A percentile compares a stretch with the other conserved stretches of the same genome.
phyloP scores from a whole-genome alignment of 2,329 filamentous ascomycete genomes.

The Colletotrichum eleusines region DNA sequence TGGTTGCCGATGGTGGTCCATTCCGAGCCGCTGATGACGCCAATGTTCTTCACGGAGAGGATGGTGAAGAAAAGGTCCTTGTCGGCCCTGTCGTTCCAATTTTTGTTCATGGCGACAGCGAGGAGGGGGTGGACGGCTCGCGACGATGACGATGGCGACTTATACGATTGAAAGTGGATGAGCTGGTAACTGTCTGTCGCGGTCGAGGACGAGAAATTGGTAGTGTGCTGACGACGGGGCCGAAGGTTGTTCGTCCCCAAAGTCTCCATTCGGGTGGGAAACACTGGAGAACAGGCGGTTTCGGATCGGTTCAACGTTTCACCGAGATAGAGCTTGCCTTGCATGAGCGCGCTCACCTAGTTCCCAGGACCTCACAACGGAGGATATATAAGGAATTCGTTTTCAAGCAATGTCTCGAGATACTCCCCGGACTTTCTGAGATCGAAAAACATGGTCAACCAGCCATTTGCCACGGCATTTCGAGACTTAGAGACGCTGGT shows the following conservation, averaged over 20 bases:
- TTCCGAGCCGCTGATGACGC: slow-evolving; percentile 72
- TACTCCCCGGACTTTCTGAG: background rate
- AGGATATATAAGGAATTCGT: background rate
- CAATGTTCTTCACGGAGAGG: slow-evolving; percentile 72
- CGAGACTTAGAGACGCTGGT: background rate
- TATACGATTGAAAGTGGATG: slow-evolving; percentile 30
- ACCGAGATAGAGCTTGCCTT: slow-evolving; percentile 5
- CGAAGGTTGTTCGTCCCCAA: slow-evolving; percentile 9
- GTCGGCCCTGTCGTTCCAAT: slow-evolving; percentile 72
- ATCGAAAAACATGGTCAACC: background rate
- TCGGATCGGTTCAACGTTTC: slow-evolving; percentile 33
- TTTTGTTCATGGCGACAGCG: slow-evolving; percentile 65
- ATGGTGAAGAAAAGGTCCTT: slow-evolving; percentile 75
- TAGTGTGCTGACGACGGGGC: slow-evolving; percentile 28
- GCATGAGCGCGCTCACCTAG: background rate
- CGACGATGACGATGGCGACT: slow-evolving; percentile 34
- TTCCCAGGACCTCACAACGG: background rate
- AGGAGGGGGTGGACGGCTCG: slow-evolving; percentile 29
- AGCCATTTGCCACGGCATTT: background rate
- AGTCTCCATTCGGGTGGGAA: slow-evolving; percentile 41
- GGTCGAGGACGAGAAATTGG: slow-evolving; percentile 24
- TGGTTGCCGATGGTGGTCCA: slow-evolving; percentile 72
- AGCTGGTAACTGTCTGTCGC: slow-evolving; percentile 10
- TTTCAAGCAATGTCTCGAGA: too few relatives aligned
- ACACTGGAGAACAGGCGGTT: slow-evolving; percentile 33